Conservation (phyloP, 2,329 filamentous ascomycete species). For the Sarocladium brachiariae region DNA sequence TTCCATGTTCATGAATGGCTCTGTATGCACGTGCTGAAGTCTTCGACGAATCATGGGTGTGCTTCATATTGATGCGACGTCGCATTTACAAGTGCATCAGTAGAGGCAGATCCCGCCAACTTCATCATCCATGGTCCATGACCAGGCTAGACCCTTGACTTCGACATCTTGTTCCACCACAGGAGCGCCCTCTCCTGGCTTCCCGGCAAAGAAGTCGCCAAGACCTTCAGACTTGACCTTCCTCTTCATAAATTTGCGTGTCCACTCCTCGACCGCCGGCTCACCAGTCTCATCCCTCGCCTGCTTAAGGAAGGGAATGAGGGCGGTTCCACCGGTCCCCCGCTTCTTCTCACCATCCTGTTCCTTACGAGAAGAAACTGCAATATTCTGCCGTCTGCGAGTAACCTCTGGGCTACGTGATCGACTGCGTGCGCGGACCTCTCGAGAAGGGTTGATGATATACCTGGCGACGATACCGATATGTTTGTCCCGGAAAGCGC, state of each 20-base stretch:
- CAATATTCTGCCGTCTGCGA: constrained; percentile 52
- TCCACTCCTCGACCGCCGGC: constrained; percentile 68
- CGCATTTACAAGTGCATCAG: constrained; percentile 18
- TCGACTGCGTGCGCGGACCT: constrained; percentile 58
- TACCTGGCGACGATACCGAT: constrained; percentile 95
- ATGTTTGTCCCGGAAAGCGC: constrained; percentile 78
- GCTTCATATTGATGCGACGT: not conserved
- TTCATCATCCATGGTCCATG: constrained; percentile 82
- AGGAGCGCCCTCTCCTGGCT: constrained; percentile 37
- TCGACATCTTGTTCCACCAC: constrained; percentile 37
- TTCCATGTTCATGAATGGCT: not conserved
- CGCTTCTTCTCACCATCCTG: constrained; percentile 49
- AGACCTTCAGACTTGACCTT: constrained; percentile 41
- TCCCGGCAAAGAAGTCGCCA: constrained; percentile 52
- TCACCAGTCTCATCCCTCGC: constrained; percentile 94
- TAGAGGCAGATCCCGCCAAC: constrained; percentile 58
- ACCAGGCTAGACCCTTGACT: constrained; percentile 66
- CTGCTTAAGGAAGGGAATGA: constrained; percentile 96
- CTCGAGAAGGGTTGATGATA: constrained; percentile 81
- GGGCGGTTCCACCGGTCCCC: constrained; percentile 85
- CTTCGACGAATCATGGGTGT: not conserved
- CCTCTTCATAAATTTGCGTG: constrained; percentile 49
- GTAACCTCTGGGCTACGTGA: constrained; percentile 50
- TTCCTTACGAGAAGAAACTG: constrained; percentile 44
- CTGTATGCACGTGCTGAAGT: not conserved